Evolutionary conservation across 371 early-diverging fungal genomes (phyloP).

Genomic region (Cokeromyces recurvatus): DNA sequence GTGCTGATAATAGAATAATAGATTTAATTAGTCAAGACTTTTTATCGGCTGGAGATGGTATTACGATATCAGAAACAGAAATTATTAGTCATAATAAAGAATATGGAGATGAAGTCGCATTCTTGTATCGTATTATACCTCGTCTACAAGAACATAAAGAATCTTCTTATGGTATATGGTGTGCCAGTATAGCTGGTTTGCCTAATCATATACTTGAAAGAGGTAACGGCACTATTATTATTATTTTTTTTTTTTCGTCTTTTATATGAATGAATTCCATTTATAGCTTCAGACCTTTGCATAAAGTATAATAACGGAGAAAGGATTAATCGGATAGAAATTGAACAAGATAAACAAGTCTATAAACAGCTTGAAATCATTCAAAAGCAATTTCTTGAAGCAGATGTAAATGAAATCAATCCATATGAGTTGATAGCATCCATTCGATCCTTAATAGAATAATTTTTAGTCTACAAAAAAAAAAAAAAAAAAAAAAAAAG

Average conservation of each 20-base stretch:
- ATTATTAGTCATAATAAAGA: slow-evolving; percentile 11
- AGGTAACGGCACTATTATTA: slow-evolving; percentile 39
- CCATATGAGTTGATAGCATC: neutral
- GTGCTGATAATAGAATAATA: neutral
- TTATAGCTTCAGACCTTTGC: slow-evolving; percentile 7
- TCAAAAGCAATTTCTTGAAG: neutral
- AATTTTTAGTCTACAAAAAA: too few relatives aligned
- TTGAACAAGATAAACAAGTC: neutral
- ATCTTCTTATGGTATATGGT: slow-evolving; percentile 52
- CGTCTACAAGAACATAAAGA: neutral
- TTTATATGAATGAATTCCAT: too few relatives aligned
- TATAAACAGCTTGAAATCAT: slow-evolving; percentile 4
- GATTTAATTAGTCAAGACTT: neutral
- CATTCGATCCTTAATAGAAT: neutral
- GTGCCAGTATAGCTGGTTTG: slow-evolving; percentile 56
- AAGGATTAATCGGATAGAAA: slow-evolving; percentile 3
- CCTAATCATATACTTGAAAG: slow-evolving; percentile 33
- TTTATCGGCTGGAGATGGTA: slow-evolving; percentile 1
- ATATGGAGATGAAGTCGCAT: slow-evolving; percentile 35
- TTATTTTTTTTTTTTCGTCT: neutral
- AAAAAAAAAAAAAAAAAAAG: too few relatives aligned
- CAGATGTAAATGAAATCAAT: slow-evolving; percentile 4
- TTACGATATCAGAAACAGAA: slow-evolving; percentile 26
- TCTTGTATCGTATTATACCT: slow-evolving; percentile 49
- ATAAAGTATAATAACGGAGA: neutral